These are phyloP conservation scores for Medicago ruthenica DNA, from an alignment of 306 rosid species.

Conservation along the genomic window DNA sequence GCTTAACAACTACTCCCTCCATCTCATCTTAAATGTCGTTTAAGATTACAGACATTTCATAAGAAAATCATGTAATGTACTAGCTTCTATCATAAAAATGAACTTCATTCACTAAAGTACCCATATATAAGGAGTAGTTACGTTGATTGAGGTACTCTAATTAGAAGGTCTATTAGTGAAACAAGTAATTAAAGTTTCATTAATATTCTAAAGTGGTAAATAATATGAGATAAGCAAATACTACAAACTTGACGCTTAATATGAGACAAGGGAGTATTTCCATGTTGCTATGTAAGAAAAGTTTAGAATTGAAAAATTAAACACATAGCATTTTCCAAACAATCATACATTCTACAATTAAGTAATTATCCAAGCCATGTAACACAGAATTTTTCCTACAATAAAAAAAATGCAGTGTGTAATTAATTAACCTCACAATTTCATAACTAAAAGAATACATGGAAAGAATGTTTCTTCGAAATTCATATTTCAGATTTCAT, in stretches of 20 bases:
- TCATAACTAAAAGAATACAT: background rate
- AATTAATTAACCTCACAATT: background rate
- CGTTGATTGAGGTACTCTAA: no score
- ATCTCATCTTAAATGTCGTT: no score
- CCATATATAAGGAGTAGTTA: no score
- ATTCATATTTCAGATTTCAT: slow-evolving; percentile 1
- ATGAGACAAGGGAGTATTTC: background rate
- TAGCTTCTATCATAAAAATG: no score
- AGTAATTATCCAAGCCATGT: background rate
- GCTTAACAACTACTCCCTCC: slow-evolving; percentile 8
- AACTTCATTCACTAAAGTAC: no score
- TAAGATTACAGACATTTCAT: no score
- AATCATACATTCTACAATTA: background rate
- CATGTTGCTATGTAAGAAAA: slow-evolving; percentile 12
- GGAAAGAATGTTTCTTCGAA: background rate
- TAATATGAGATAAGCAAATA: no score
- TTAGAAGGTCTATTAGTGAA: no score
- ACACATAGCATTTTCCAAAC: slow-evolving; percentile 16
- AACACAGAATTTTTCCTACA: background rate
- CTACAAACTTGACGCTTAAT: no score
- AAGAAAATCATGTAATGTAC: no score
- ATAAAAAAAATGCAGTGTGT: background rate
- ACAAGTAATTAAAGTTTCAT: no score
- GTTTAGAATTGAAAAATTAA: background rate
- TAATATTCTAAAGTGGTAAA: no score